These are phyloP conservation scores for Leishmania tropica DNA, from an alignment of 208 protist species.

Conservation along the genomic window DNA sequence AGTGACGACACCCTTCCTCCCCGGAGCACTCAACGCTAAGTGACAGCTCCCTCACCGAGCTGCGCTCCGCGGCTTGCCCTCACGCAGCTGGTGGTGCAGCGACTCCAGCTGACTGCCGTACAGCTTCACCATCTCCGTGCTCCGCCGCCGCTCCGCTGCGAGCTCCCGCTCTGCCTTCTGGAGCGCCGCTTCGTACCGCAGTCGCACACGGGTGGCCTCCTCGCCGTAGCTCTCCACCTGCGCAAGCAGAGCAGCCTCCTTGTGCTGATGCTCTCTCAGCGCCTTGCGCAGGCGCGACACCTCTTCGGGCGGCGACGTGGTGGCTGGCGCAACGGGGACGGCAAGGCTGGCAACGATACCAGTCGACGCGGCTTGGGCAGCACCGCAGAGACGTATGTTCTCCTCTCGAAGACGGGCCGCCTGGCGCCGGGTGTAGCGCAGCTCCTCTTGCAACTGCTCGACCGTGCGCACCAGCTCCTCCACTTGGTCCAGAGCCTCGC, in stretches of 20 bases:
- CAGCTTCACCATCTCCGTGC: constrained; percentile 60
- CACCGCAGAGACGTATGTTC: constrained; percentile 22
- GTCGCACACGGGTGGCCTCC: constrained; percentile 37
- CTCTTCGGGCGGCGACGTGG: constrained; percentile 10
- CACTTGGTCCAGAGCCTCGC: constrained; percentile 43
- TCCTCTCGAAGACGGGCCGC: constrained; percentile 31
- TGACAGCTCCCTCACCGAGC: not conserved
- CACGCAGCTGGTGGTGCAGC: constrained; percentile 60
- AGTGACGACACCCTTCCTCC: no score
- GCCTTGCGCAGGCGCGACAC: constrained; percentile 17
- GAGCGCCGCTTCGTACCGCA: constrained; percentile 34
- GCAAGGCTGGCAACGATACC: not conserved
- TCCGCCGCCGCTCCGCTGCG: constrained; percentile 46
- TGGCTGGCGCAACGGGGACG: not conserved
- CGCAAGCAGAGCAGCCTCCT: constrained; percentile 44
- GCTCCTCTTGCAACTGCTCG: constrained; percentile 45
- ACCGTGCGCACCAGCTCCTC: constrained; percentile 45
- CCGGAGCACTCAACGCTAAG: not conserved
- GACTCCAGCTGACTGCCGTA: constrained; percentile 66
- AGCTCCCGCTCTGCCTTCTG: constrained; percentile 41
- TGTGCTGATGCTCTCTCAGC: constrained; percentile 19
- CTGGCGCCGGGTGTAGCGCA: constrained; percentile 45
- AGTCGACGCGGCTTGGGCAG: not conserved
- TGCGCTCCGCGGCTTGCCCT: constrained; percentile 26
- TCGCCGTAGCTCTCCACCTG: constrained; percentile 62